These are phyloP conservation scores for Cyphellophora europaea DNA, from an alignment of 2,329 filamentous ascomycete genomes.

Conservation along the genomic window DNA sequence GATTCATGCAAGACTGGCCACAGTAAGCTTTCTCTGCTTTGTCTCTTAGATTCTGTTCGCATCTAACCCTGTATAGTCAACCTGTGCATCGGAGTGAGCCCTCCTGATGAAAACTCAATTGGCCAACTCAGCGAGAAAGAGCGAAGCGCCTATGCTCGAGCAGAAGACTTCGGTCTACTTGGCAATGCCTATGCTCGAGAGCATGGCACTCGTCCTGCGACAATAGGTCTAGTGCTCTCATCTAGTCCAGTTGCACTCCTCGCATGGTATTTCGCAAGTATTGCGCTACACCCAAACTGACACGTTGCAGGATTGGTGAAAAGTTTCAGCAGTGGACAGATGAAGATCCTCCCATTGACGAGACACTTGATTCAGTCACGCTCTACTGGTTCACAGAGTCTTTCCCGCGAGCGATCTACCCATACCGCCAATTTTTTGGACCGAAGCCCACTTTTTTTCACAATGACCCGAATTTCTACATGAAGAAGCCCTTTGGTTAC, in stretches of 20 bases:
- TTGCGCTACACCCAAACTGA: not conserved
- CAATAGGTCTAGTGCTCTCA: conserved; percentile 46
- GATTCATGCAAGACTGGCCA: conserved; percentile 35
- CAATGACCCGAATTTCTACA: conserved; percentile 22
- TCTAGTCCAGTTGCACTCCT: conserved; percentile 48
- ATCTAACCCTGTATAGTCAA: too few relatives aligned
- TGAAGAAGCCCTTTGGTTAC: conserved; percentile 37
- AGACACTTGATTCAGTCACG: conserved; percentile 25
- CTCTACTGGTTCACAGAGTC: conserved; percentile 31
- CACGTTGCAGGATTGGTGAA: conserved; percentile 28
- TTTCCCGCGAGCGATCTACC: conserved; percentile 25
- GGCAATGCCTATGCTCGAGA: conserved; percentile 42
- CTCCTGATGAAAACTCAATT: not conserved
- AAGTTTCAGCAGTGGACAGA: conserved; percentile 29
- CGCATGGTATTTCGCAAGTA: conserved; percentile 31
- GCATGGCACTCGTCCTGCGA: conserved; percentile 47
- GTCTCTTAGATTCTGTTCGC: too few relatives aligned
- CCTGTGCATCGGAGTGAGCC: not conserved
- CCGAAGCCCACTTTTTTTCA: conserved; percentile 1
- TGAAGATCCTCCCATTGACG: conserved; percentile 21
- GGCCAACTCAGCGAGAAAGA: conserved; percentile 23
- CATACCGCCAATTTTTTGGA: conserved; percentile 16
- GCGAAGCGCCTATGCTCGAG: conserved; percentile 24
- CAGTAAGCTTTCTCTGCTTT: too few relatives aligned
- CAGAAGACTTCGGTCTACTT: conserved; percentile 27